phyloP scores from a whole-genome alignment of 2,329 filamentous ascomycete species.

The Dothistroma pini region DNA sequence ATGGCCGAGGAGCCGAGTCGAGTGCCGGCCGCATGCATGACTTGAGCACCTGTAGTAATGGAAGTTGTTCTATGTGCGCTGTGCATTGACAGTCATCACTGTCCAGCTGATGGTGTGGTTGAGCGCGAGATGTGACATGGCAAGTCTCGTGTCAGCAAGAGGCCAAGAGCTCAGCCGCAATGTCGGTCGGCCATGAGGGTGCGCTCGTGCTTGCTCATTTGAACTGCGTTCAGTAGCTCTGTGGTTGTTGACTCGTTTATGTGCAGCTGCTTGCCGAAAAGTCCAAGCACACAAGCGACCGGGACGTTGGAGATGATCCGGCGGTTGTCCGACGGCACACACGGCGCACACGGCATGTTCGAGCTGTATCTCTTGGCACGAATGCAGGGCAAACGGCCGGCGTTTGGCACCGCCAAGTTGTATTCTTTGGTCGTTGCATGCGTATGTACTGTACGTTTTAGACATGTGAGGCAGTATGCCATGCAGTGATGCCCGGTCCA shows the following conservation, averaged over 20 bases:
- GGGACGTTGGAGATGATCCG: too few species aligned
- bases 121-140: background rate
- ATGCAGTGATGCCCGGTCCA: background rate
- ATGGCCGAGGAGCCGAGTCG: background rate
- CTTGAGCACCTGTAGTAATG: background rate
- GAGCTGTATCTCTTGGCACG: background rate
- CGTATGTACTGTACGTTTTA: background rate
- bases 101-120: background rate
- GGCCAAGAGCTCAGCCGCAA: background rate
- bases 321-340: background rate
- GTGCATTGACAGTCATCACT: too few species aligned
- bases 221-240: background rate
- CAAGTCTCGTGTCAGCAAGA: background rate
- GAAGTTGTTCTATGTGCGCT: background rate
- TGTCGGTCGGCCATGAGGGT: background rate
- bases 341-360: background rate
- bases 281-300: too few species aligned
- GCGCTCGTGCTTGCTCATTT: background rate
- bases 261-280: background rate
- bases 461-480: background rate
- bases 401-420: background rate
- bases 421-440: background rate
- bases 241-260: constrained; percentile 1
- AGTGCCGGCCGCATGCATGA: background rate
- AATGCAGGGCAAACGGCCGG: constrained; percentile 1